Base-by-base conservation (phyloP, 2,329 filamentous ascomycete species). In the Tolypocladium cylindrosporum region DNA sequence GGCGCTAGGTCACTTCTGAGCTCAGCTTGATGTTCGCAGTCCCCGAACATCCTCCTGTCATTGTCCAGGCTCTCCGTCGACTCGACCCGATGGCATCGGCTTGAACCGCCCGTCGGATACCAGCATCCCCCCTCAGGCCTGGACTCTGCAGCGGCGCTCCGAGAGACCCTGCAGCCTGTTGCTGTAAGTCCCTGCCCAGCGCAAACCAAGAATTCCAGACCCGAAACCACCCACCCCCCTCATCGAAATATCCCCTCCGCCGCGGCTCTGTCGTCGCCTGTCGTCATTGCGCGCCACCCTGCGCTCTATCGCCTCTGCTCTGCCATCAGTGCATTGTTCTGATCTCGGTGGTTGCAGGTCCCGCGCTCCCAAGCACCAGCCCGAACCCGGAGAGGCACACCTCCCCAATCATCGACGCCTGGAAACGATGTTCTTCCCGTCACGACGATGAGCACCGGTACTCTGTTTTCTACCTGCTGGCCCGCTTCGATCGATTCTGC, bases 371-470 rank as follows among this genome's bases (percentile, higher is more conserved):
- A 10, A 14, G 31, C 37, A 6, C 24, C 51, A 7, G 41, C 21
- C 51, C 14, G 50, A 45, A 9, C 34, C n/a, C 51, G 56, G n/a
- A 54, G 56, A 40, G 50, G 37, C 50, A 34, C 36, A 16, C 40
- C 39, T 41, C 43, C 39, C 39, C 57, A 36, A 37, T 39, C 50
- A 24, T 52, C 53, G 37, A 58, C 45, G 42, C 27, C 36, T 39
- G 40, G 53, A 55, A 43, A 71, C 66, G 66, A 75, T 72, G 70
- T 70, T 64, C 69, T 65, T 69, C 65, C 68, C 67, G 69, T 71
- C 67, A 76, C 76, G 72, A 82, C 79, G 72, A 83, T 83, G 80
- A 81, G 76, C 77, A 77, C 73, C 77, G 72, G 74, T 72, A 75
- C 74, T 72, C 71, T 70, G 66, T 73, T 73, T 71, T 76, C 74